phyloP scores from a whole-genome alignment of 1,284 basidiomycete genomes.

The Entoloma clypeatum region DNA sequence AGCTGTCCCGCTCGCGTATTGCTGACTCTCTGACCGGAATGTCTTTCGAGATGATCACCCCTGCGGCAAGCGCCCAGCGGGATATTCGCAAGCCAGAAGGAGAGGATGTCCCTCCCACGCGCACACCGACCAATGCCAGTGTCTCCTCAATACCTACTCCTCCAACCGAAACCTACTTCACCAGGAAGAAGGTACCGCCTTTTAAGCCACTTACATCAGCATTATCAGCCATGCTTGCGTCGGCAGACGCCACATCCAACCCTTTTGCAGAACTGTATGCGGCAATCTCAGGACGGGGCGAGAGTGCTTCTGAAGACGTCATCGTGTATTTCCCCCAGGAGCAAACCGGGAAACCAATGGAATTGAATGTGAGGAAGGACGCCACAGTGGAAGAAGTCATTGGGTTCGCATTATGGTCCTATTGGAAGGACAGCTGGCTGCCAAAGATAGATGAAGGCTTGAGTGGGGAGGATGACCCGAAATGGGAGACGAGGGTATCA shows the following conservation, averaged over 20 bases:
- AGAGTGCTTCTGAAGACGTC: conserved; percentile 62
- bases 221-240: conserved; percentile 63
- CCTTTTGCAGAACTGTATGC: conserved; percentile 83
- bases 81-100: conserved; percentile 17
- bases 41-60: conserved; percentile 33
- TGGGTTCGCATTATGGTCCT: conserved; percentile 88
- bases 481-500: conserved; percentile 56
- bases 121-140: conserved; percentile 20
- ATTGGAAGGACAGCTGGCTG: conserved; percentile 84
- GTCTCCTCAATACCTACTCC: conserved; percentile 16
- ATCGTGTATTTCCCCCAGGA: conserved; percentile 88
- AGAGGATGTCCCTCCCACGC: conserved; percentile 14
- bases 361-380: conserved; percentile 78
- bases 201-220: conserved; percentile 48
- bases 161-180: conserved; percentile 42
- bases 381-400: conserved; percentile 95
- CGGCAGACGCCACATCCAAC: conserved; percentile 58
- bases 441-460: conserved; percentile 73
- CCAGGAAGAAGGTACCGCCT: conserved; percentile 46
- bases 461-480: conserved; percentile 57
- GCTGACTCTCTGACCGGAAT: conserved; percentile 21
- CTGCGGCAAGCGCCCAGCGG: conserved; percentile 15
- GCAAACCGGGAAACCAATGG: conserved; percentile 56
- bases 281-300: conserved; percentile 70
- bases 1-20: conserved; percentile 11